Conservation (phyloP, 2,329 filamentous ascomycete species). For the Juglanconis oblonga region DNA sequence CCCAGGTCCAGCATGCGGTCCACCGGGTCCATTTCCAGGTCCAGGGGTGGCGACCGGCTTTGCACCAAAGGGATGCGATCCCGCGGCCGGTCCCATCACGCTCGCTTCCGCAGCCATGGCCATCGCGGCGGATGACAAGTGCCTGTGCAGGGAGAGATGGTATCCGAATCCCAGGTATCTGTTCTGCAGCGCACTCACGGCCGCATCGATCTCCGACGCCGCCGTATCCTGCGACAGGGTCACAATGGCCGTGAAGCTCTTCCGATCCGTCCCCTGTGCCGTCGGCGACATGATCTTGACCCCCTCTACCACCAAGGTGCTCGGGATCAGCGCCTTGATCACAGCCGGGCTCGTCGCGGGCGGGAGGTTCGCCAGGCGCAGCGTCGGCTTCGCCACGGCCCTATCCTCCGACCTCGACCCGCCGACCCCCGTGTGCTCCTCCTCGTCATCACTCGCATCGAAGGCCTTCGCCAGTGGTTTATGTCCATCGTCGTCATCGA, state of each 20-base stretch:
- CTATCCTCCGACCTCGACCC: conserved; percentile 49
- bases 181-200: conserved; percentile 76
- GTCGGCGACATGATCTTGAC: conserved; percentile 65
- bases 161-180: conserved; percentile 82
- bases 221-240: conserved; percentile 78
- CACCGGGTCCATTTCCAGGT: conserved; percentile 26
- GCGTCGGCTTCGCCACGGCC: conserved; percentile 59
- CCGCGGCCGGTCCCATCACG: conserved; percentile 42
- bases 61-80: conserved; percentile 73
- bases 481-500: conserved; percentile 34
- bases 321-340: conserved; percentile 57
- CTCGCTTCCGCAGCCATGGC: conserved; percentile 31
- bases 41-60: conserved; percentile 54
- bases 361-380: conserved; percentile 59
- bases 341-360: conserved; percentile 57
- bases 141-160: conserved; percentile 75
- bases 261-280: conserved; percentile 60
- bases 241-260: conserved; percentile 74
- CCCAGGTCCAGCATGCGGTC: conserved; percentile 30
- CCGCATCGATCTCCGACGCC: conserved; percentile 76
- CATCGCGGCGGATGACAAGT: conserved; percentile 75
- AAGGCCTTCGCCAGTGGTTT: conserved; percentile 67
- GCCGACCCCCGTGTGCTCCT: conserved; percentile 31
- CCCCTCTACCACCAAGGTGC: conserved; percentile 64
- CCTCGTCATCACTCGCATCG: conserved; percentile 57